Evolutionary conservation across 148 eudicot species (phyloP).

Genomic region (Agrostemma githago): DNA sequence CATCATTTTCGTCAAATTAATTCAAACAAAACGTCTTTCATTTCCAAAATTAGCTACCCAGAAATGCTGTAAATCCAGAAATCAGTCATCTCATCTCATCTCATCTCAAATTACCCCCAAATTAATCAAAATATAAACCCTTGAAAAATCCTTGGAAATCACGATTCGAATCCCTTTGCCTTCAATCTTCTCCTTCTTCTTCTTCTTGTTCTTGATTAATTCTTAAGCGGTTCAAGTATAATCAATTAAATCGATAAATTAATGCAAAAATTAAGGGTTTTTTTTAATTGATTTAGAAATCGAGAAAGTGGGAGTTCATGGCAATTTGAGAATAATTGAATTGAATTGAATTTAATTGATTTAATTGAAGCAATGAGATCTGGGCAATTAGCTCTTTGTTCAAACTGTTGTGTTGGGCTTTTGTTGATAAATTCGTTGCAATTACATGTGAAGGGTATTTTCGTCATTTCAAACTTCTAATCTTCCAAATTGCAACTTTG

Average conservation of each 20-base stretch:
- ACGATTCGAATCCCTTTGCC: conserved; percentile 21
- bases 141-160: background rate
- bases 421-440: no score
- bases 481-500: no score
- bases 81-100: background rate
- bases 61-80: conserved; percentile 21
- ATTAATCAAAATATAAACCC: conserved; percentile 7
- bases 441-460: no score
- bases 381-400: no score
- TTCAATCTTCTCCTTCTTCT: background rate
- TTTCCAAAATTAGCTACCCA: background rate
- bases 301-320: background rate
- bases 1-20: conserved; percentile 32
- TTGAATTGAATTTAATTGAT: no score
- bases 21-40: background rate
- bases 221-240: background rate
- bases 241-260: no score
- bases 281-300: background rate
- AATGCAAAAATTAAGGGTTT: no score
- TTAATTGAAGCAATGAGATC: no score
- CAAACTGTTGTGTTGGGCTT: no score
- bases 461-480: no score
- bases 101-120: conserved; percentile 10
- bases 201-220: background rate
- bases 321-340: no score